phyloP scores from a whole-genome alignment of 2,329 filamentous ascomycete species.

The Cercospora citrullina region DNA sequence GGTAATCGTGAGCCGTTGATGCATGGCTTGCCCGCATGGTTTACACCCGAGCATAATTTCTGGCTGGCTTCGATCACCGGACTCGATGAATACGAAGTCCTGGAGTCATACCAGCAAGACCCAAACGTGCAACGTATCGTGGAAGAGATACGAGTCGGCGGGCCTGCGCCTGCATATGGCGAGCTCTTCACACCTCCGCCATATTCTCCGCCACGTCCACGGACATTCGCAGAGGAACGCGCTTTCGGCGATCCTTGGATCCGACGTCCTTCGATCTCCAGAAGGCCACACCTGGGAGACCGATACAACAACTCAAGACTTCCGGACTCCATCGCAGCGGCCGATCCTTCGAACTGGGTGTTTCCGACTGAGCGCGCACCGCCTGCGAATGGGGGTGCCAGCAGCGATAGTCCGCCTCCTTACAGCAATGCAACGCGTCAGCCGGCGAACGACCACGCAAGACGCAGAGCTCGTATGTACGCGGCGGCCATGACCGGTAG shows the following conservation, averaged over 20 bases:
- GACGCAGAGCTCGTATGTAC: background rate
- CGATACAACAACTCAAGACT: conserved; percentile 1
- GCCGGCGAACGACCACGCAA: background rate
- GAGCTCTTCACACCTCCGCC: conserved; percentile 1
- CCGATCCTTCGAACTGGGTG: background rate
- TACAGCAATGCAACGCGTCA: background rate
- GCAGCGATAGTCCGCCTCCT: conserved; percentile 1
- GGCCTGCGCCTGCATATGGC: background rate
- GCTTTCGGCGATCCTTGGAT: background rate
- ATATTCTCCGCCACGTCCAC: conserved; percentile 1
- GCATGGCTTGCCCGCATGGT: conserved; percentile 1
- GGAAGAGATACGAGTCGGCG: background rate
- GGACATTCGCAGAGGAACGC: background rate
- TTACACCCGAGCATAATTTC: conserved; percentile 3
- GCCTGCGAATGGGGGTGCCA: background rate
- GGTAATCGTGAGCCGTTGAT: background rate
- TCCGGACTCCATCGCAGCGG: conserved; percentile 1
- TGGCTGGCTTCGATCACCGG: conserved; percentile 6
- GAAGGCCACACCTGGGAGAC: background rate
- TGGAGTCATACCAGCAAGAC: background rate
- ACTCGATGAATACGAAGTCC: background rate
- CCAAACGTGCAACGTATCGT: background rate
- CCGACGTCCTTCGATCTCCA: background rate
- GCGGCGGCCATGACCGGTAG: background rate
- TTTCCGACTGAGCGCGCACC: background rate